Base-by-base conservation (phyloP, 2,329 filamentous ascomycete species). In the Chrysosporium queenslandicum region DNA sequence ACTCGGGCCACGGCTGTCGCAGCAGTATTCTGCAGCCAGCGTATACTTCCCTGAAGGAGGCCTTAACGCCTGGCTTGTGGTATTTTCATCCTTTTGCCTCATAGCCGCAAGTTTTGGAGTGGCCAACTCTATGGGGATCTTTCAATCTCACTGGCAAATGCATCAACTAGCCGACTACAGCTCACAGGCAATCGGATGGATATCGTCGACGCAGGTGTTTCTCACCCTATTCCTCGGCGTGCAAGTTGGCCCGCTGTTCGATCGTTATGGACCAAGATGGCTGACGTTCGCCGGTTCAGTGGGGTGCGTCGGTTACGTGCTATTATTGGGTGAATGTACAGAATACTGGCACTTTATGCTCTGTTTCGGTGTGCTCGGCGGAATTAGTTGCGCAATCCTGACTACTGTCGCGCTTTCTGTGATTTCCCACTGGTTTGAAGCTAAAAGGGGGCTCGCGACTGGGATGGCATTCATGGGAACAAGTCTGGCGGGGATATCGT, bases 61-160 rank as follows among this genome's bases (percentile, higher is more conserved):
- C 0, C 53, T 63, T 1, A 55, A 59, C 37, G 71, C 72, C 30
- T 74, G 72, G 69, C 63, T 69, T 0, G 70, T 73, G 1, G 72
- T 73, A 0, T 54, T 68, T 2, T 72, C 71, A 4, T 64, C 69
- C 14, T 72, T 66, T 60, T 70, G 65, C 59, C 62, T 64, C 23
- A 68, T 73, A 56, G 59, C 70, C 21, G 64, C 66, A 9, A 65
- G 64, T 3, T 68, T 73, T 54, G 72, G 72, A 4, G 36, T 72
- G 20, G 57, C 71, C 49, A 72, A 71, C 27, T 68, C 63, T 2
- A 58, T 71, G 4, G 68, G 68, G 0, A 64, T 68, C 11, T 59
- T 72, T 1, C 66, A 72, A 50, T 65, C 69, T 1, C 72, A 66
- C 64, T 63, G 69, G 2, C 62, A 60, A 29, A 59, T 61, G 1